Evolutionary conservation across 371 early-diverging fungal genomes (phyloP).

Genomic region (Funneliformis caledonium): DNA sequence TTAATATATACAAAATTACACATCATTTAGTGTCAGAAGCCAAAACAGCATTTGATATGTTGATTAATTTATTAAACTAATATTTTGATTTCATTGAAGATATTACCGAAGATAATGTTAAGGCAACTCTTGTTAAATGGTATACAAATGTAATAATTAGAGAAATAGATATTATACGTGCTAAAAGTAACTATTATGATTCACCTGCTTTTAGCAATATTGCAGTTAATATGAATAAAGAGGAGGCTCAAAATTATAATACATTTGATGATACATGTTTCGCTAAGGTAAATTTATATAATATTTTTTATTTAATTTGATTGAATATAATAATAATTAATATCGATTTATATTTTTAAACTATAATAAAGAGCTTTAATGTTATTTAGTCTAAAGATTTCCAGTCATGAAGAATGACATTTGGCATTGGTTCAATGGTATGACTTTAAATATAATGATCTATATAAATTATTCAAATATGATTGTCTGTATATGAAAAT

Average conservation of each 20-base stretch:
- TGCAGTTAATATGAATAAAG: constrained; percentile 4
- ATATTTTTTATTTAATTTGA: no score
- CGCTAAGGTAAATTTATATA: no score
- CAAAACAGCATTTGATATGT: background rate
- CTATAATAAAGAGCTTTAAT: background rate
- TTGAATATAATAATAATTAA: background rate
- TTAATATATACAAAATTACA: no score
- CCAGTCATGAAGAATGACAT: background rate
- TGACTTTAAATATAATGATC: background rate
- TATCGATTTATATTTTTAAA: background rate
- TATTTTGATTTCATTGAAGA: background rate
- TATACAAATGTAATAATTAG: background rate
- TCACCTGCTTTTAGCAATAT: background rate
- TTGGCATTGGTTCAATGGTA: background rate
- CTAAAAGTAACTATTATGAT: constrained; percentile 1
- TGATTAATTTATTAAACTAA: background rate
- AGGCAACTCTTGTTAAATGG: background rate
- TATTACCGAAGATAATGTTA: background rate
- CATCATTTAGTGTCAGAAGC: background rate
- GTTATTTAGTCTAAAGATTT: background rate
- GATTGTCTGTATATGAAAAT: background rate
- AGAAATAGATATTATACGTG: background rate
- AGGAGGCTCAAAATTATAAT: background rate
- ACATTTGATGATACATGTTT: background rate
- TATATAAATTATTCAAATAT: background rate